Base-by-base conservation (phyloP, 2,329 filamentous ascomycete genomes). In the Arthrobotrys musiformis region DNA sequence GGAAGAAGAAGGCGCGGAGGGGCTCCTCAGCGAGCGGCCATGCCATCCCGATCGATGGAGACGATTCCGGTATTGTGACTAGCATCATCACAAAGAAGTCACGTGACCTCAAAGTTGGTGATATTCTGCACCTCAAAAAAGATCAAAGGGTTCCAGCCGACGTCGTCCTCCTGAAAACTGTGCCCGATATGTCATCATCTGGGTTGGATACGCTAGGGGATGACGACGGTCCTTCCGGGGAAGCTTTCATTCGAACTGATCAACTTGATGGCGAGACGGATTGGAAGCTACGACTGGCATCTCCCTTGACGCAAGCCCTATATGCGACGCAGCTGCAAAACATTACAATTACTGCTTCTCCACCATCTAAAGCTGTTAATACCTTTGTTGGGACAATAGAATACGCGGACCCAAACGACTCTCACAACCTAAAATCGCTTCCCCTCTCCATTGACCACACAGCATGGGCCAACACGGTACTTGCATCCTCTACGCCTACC, bases 201-300 rank as follows among this genome's bases (percentile, higher is more conserved):
- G 80, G 80, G 11, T 79, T 80, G 3, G 78, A 72, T 7, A 79
- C 80, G 1, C 83, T 84, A 40, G 83, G 81, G 56, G 83, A 83
- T 11, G 84, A 84, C 17, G 81, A 77, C n/a, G 80, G 79, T 24
- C 79, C 87, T n/a, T 86, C 87, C 26, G 93, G 93, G 28, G 96
- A 99, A 84, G 94, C 94, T 0, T 99, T 99, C 81, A 98, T 99
- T 82, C 89, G 95, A 76, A 99, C 96, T 1, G 95, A 99, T 83
- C 95, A 99, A 82, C 87, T 99, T 8, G 95, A 99, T 81, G 95
- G 95, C 80, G 95, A 99, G 85, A 99, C 95, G 0, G 95, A 99
- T 82, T 99, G 95, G 96, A 99, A 99, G 84, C 86, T 99, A 70
- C 90, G 96, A 30, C 84, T 98, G 37, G 93, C 95, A 0, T 95